Evolutionary conservation across 352 stramenopile genomes (phyloP), one percentile per base, ranked within the genome.

Genomic region (Phytopythium aichiense): DNA sequence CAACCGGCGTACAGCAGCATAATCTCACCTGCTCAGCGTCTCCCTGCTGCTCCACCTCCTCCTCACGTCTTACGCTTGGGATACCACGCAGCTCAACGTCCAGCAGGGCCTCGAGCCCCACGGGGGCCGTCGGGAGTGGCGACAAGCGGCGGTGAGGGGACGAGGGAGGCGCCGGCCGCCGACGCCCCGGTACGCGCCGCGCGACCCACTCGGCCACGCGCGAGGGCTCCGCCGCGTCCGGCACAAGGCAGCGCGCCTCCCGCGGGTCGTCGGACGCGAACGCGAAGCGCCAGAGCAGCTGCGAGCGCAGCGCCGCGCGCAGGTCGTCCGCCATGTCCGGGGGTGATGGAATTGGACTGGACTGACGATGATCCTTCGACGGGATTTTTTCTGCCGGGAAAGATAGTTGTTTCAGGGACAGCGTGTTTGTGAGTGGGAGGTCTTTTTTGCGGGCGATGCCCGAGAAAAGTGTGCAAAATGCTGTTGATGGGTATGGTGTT

Each of bases 201-300:
- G 82, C 74, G 11, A 86, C 45, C 74, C 72, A 84, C 28, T 86
- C 74, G n/a, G 58, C 68, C 53, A 84, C 67, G 49, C 62, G 66
- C 33, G 63, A 12, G 1, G 58, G 20, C 35, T 73, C 67, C 49
- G 57, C 66, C 25, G 74, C 73, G 23, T 77, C 63, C 42, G 69
- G 53, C 31, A 89, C 74, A 7, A 91, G 67, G 30, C 78, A 87
- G 8, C 82, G 82, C 51, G 72, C 70, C 35, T 79, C 67, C 0
- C 37, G 25, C 11, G 76, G 59, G 46, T 88, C 74, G 0, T 56
- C 67, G 12, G 74, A 83, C 42, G 69, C 63, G 66, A 78, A 91
- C n/a, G 76, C 74, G 48, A 82, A 85, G 37, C 70, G 53, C 68
- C 76, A 88, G 60, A 63, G 66, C 31, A 91, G 61, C 63, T 67